phyloP scores from a whole-genome alignment of 2,329 filamentous ascomycete genomes.

The Clonostachys rosea region DNA sequence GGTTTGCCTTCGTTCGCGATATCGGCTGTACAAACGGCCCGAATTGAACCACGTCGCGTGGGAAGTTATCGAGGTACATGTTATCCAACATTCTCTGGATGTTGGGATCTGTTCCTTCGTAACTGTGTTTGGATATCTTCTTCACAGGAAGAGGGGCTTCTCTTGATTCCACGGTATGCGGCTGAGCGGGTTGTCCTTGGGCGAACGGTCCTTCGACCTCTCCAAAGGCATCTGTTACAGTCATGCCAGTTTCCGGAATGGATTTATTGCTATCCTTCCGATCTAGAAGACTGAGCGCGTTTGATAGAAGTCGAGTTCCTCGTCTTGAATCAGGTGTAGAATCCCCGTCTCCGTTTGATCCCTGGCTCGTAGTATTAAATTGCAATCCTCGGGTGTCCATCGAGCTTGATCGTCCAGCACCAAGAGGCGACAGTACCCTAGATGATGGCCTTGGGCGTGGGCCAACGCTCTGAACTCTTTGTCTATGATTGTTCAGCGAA shows the following conservation, averaged over 20 bases:
- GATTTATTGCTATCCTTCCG: slow-evolving; percentile 56
- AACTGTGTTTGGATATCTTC: slow-evolving; percentile 60
- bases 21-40: slow-evolving; percentile 76
- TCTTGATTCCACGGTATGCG: slow-evolving; percentile 3
- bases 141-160: slow-evolving; percentile 3
- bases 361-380: too few relatives aligned
- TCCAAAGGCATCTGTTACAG: slow-evolving; percentile 55
- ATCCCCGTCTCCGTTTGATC: slow-evolving; percentile 17
- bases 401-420: slow-evolving; percentile 21
- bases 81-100: slow-evolving; percentile 72
- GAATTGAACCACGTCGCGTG: slow-evolving; percentile 63
- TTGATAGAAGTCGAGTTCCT: slow-evolving; percentile 50
- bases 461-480: slow-evolving; percentile 31
- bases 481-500: slow-evolving; percentile 44
- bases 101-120: slow-evolving; percentile 71
- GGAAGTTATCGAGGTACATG: slow-evolving; percentile 73
- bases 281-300: slow-evolving; percentile 55
- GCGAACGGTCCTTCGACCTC: slow-evolving; percentile 54
- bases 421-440: slow-evolving; percentile 22
- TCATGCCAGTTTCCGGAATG: slow-evolving; percentile 52
- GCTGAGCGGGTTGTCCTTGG: slow-evolving; percentile 11
- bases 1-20: slow-evolving; percentile 47
- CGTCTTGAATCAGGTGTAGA: slow-evolving; percentile 36
- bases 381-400: slow-evolving; percentile 22
- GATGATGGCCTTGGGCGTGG: slow-evolving; percentile 14